phyloP scores from a whole-genome alignment of 805 yeast species.

The Kazachstania bromeliacearum region DNA sequence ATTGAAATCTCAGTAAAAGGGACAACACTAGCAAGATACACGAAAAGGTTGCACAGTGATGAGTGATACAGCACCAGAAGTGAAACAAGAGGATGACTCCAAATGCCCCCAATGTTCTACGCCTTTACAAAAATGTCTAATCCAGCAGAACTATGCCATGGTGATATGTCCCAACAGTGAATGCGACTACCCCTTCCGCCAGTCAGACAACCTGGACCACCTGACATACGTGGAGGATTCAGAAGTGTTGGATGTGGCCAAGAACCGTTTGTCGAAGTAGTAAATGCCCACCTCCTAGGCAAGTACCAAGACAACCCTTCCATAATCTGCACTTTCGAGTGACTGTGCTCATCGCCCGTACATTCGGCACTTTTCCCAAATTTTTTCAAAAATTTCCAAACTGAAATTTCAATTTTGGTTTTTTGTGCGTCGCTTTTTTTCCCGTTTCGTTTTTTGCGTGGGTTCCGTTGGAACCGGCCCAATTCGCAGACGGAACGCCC shows the following conservation, averaged over 20 bases:
- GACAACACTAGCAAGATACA: not conserved
- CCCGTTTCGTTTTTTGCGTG: too few species aligned
- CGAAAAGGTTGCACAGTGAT: not conserved
- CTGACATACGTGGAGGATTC: conserved; percentile 22
- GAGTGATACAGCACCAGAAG: not conserved
- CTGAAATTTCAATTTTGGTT: too few species aligned
- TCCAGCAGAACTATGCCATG: conserved; percentile 28
- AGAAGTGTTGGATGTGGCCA: conserved; percentile 23
- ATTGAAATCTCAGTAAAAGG: not conserved
- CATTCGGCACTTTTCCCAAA: too few species aligned
- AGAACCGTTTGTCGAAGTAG: conserved; percentile 11
- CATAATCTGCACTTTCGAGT: too few species aligned
- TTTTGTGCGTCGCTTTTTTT: too few species aligned
- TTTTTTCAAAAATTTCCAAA: too few species aligned
- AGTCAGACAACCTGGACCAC: conserved; percentile 14
- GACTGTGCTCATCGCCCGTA: not conserved
- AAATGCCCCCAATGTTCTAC: conserved; percentile 24
- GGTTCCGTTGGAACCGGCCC: too few species aligned
- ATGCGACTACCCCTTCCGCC: conserved; percentile 26
- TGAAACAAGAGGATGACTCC: not conserved
- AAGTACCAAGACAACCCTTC: too few species aligned
- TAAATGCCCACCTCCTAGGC: not conserved
- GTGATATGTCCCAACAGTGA: conserved; percentile 22
- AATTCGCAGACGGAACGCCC: too few species aligned
- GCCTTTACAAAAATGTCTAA: conserved; percentile 22